Conservation (phyloP, 352 stramenopile species). For the Phytophthora hybrid region DNA sequence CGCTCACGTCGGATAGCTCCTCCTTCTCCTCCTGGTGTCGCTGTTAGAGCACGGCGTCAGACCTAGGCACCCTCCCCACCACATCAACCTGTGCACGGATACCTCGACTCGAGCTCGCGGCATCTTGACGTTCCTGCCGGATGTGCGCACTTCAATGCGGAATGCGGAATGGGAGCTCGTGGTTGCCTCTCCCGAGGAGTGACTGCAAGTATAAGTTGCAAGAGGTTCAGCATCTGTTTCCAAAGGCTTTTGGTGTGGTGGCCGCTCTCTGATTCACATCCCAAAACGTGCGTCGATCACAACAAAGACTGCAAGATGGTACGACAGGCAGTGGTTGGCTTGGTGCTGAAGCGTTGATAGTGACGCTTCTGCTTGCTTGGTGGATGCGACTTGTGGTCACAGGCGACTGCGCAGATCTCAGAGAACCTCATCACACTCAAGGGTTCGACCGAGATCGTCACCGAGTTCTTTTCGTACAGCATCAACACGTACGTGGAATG, state of each 20-base stretch:
- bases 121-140: constrained; percentile 20
- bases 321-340: constrained; percentile 2
- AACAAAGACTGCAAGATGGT: constrained; percentile 23
- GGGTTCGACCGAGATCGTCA: constrained; percentile 98
- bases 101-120: constrained; percentile 18
- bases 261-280: constrained; percentile 35
- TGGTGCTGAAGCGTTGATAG: constrained; percentile 3
- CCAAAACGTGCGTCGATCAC: constrained; percentile 30
- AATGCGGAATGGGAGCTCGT: constrained; percentile 14
- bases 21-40: constrained; percentile 13
- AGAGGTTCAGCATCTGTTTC: constrained; percentile 37
- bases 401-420: constrained; percentile 75
- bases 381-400: constrained; percentile 4
- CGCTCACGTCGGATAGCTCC: constrained; percentile 23
- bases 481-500: constrained; percentile 94
- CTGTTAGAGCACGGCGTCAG: constrained; percentile 16
- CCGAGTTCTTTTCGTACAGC: constrained; percentile 99
- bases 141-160: constrained; percentile 20
- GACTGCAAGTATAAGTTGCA: constrained; percentile 37
- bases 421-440: constrained; percentile 99
- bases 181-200: constrained; percentile 23
- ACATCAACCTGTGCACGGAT: not conserved
- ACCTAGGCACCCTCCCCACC: not conserved
- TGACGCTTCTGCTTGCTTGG: not conserved
- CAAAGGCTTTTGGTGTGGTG: constrained; percentile 27